Evolutionary conservation across 139 green algal species (phyloP), one percentile per base, ranked within the genome.

Genomic region (Tetraselmis striata): DNA sequence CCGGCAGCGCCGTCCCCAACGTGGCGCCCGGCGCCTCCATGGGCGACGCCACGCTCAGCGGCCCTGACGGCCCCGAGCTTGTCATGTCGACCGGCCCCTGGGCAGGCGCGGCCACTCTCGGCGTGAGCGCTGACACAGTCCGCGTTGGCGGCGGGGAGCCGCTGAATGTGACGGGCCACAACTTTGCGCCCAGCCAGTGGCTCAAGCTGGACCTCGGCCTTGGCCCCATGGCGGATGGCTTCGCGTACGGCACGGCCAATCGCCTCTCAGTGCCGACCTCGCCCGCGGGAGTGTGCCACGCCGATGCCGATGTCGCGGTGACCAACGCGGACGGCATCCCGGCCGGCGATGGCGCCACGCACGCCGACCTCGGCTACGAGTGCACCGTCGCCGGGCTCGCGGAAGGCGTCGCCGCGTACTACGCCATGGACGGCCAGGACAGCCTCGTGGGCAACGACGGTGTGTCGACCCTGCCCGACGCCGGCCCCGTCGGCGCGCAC

Each of bases 151-250:
- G 78, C 11, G 45, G 31, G 2, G 28, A 59, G 23, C 26, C n/a
- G 23, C 1, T 83, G 23, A 59, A 59, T 1, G 79, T 86, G 29
- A 59, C 24, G 23, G 83, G 78, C 0, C 30, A 59, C 23, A 86
- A 86, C 30, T 77, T 86, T 1, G 83, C 83, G 28, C 83, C 83
- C 26, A 83, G 78, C 59, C 29, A 83, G 78, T 86, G 32, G 58
- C 83, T 86, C 58, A 75, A 59, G 28, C n/a, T 29, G 76, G 0
- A 59, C 77, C 81, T 85, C 77, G 81, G 76, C 29, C 5, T 22
- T 27, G 77, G 29, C 0, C 23, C n/a, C 25, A 76, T 75, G 18
- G 18, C 29, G 5, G 77, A 75, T 18, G 5, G 5, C 23, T 29
- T 77, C 74, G 5, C 74, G 22, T 31, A 31, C 25, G 25, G 25